A percentile compares a stretch with the other conserved stretches of the same genome.
These are phyloP conservation scores for Mucor plumbeus DNA, from an alignment of 371 early-diverging fungal species.

Conservation along the genomic window DNA sequence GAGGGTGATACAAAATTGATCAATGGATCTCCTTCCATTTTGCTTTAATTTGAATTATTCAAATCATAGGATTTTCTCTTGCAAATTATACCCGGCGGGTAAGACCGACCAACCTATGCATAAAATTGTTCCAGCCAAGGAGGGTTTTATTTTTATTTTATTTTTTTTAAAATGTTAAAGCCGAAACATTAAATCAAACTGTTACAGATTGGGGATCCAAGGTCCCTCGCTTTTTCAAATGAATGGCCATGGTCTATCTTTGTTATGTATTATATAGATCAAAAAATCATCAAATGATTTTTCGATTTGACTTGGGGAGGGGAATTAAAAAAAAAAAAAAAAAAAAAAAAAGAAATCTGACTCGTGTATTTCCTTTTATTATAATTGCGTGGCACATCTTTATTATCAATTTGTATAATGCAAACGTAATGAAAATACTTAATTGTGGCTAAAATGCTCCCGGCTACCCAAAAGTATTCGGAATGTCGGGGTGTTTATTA, in stretches of 20 bases:
- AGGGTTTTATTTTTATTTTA: neutral
- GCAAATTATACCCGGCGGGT: constrained; percentile 1
- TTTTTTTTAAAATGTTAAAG: no score
- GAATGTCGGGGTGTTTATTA: constrained; percentile 17
- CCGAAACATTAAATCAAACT: neutral
- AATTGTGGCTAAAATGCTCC: constrained; percentile 21
- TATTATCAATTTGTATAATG: constrained; percentile 3
- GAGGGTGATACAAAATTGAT: neutral
- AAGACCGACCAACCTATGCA: neutral
- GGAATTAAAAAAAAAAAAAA: neutral
- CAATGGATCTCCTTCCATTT: neutral
- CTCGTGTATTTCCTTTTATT: constrained; percentile 11
- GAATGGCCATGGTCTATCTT: neutral
- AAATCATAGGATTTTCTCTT: neutral
- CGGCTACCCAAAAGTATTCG: constrained; percentile 8
- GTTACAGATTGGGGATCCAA: neutral
- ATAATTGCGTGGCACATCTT: constrained; percentile 5
- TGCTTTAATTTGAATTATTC: neutral
- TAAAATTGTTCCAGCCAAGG: constrained; percentile 2
- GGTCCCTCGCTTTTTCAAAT: neutral
- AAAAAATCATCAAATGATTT: neutral
- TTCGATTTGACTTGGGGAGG: neutral
- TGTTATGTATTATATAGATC: neutral
- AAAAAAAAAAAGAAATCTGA: neutral
- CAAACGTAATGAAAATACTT: constrained; percentile 1